phyloP scores from a whole-genome alignment of 352 stramenopile species.

The Peronosclerospora sorghi region DNA sequence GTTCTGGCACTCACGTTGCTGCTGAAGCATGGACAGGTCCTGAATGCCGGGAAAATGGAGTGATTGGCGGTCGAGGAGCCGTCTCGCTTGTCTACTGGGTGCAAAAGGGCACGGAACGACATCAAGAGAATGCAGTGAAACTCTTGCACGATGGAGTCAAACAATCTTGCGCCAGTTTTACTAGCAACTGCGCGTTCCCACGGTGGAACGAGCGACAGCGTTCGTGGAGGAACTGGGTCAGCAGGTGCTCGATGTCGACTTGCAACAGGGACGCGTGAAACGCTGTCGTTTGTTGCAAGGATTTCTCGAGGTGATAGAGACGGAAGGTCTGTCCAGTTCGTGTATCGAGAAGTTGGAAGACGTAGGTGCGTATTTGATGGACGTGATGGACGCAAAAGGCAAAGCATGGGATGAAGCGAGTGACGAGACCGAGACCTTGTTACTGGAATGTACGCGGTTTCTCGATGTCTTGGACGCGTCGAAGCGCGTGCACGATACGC shows the following conservation, averaged over 20 bases:
- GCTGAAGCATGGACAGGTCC: conserved; percentile 41
- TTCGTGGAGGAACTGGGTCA: conserved; percentile 57
- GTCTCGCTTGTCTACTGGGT: conserved; percentile 76
- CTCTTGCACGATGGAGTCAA: conserved; percentile 64
- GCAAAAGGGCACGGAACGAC: no score
- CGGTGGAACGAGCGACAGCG: conserved; percentile 37
- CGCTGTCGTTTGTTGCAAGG: conserved; percentile 43
- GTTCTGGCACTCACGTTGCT: conserved; percentile 57
- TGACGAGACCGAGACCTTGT: no score
- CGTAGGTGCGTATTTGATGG: conserved; percentile 42
- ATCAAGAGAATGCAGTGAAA: conserved; percentile 67
- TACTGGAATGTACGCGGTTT: conserved; percentile 37
- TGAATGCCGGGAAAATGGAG: conserved; percentile 57
- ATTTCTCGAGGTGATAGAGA: conserved; percentile 38
- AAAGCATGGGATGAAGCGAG: conserved; percentile 9
- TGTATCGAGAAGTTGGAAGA: conserved; percentile 52
- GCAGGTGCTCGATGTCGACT: conserved; percentile 60
- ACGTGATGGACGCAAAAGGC: conserved; percentile 15
- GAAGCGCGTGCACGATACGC: conserved; percentile 25
- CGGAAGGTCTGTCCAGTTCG: conserved; percentile 29
- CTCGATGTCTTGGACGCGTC: conserved; percentile 23
- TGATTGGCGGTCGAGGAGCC: conserved; percentile 56
- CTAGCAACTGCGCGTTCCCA: conserved; percentile 36
- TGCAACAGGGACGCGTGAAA: conserved; percentile 46
- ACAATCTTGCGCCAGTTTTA: conserved; percentile 44